A percentile compares a stretch with the other conserved stretches of the same genome.
Conservation (phyloP, 768 basidiomycete species). For the Cubamyces sp. region DNA sequence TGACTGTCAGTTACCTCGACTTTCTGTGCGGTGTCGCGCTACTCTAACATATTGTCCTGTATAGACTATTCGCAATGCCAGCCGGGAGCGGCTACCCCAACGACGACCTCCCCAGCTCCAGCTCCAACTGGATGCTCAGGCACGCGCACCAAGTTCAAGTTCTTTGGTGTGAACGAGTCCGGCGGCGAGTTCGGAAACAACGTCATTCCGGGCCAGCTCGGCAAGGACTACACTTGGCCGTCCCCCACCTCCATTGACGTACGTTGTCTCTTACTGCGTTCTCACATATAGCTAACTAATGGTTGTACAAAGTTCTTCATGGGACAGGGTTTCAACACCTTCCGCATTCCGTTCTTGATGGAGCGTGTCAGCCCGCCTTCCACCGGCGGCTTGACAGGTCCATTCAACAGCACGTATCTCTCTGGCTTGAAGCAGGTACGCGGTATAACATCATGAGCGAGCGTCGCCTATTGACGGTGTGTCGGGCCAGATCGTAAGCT, state of each 20-base stretch:
- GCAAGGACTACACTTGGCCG: conserved; percentile 55
- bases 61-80: conserved; percentile 55
- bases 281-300: not conserved
- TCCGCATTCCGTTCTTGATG: conserved; percentile 63
- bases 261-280: conserved; percentile 3
- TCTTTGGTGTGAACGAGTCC: conserved; percentile 65
- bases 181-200: conserved; percentile 63
- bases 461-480: not conserved
- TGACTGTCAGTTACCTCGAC: conserved; percentile 41
- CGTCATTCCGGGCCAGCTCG: conserved; percentile 49
- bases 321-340: conserved; percentile 59
- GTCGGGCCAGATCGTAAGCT: conserved; percentile 50
- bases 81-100: conserved; percentile 38
- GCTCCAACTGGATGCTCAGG: conserved; percentile 41
- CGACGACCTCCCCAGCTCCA: conserved; percentile 35
- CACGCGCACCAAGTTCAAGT: conserved; percentile 57
- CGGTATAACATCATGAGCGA: not conserved
- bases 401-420: conserved; percentile 58
- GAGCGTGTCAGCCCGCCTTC: conserved; percentile 60
- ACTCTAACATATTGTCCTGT: not conserved
- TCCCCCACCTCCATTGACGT: conserved; percentile 44
- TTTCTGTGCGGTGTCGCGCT: not conserved
- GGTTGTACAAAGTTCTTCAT: conserved; percentile 47
- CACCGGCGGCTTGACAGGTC: conserved; percentile 52
- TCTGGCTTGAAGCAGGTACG: conserved; percentile 50